Conservation (phyloP, 805 yeast genomes). For the Candida sanyiensis region DNA sequence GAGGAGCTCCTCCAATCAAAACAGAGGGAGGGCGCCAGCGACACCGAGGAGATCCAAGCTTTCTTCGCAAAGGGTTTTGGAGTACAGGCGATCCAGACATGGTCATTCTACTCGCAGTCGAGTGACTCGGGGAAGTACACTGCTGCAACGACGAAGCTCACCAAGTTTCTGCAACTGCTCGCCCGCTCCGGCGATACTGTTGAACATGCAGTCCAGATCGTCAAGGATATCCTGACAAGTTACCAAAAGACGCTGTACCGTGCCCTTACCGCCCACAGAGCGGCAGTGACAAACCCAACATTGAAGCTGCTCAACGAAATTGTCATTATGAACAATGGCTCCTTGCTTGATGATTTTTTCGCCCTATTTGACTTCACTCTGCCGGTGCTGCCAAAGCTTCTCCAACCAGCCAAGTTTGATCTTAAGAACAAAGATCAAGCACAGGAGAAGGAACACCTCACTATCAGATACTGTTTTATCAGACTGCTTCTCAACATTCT, state of each 20-base stretch:
- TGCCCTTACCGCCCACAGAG: slow-evolving; percentile 52
- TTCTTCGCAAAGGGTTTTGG: slow-evolving; percentile 33
- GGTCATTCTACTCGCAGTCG: slow-evolving; percentile 42
- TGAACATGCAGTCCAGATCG: slow-evolving; percentile 32
- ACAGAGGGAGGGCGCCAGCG: not conserved
- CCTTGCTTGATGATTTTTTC: slow-evolving; percentile 49
- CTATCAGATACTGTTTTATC: slow-evolving; percentile 57
- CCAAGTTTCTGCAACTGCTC: slow-evolving; percentile 29
- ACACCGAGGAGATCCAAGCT: slow-evolving; percentile 20
- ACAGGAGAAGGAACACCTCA: slow-evolving; percentile 31
- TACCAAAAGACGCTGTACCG: slow-evolving; percentile 64
- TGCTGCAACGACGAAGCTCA: slow-evolving; percentile 36
- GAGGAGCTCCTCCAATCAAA: slow-evolving; percentile 10
- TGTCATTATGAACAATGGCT: slow-evolving; percentile 43
- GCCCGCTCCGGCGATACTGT: slow-evolving; percentile 15
- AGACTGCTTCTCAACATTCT: slow-evolving; percentile 55
- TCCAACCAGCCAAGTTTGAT: slow-evolving; percentile 48
- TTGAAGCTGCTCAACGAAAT: slow-evolving; percentile 52
- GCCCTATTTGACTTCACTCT: slow-evolving; percentile 64
- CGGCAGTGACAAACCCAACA: slow-evolving; percentile 55
- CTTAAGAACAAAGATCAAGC: slow-evolving; percentile 31
- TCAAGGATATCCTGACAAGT: slow-evolving; percentile 47
- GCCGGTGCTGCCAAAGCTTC: slow-evolving; percentile 53
- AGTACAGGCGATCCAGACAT: slow-evolving; percentile 36
- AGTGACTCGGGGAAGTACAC: slow-evolving; percentile 50